These are phyloP conservation scores for Eucalyptus curtisii DNA, from an alignment of 345 rosid species.

Conservation along the genomic window DNA sequence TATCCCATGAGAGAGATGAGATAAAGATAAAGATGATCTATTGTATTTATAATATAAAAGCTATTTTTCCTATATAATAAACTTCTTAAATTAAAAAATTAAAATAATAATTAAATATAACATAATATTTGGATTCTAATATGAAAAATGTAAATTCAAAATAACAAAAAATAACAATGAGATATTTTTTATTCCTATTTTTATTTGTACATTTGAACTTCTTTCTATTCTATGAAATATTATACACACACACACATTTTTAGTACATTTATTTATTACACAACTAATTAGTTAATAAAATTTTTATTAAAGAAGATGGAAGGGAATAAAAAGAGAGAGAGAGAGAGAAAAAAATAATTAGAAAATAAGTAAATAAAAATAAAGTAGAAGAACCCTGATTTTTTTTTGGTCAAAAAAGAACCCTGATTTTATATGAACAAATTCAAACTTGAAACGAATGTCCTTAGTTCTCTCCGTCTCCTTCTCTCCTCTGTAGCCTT, in stretches of 20 bases:
- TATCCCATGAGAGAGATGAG: neutral
- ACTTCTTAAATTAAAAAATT: too few relatives aligned
- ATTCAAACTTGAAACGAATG: neutral
- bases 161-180: neutral
- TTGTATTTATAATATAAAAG: too few relatives aligned
- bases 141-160: too few relatives aligned
- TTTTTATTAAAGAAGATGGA: neutral
- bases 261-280: neutral
- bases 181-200: too few relatives aligned
- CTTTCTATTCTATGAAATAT: too few relatives aligned
- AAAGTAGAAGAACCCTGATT: neutral
- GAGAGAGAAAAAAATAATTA: neutral
- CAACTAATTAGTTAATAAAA: neutral
- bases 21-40: too few relatives aligned
- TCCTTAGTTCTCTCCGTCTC: neutral
- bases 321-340: too few relatives aligned
- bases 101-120: too few relatives aligned
- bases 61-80: too few relatives aligned
- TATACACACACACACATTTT: too few relatives aligned
- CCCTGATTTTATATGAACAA: neutral
- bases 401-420: too few relatives aligned
- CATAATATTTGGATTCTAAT: neutral
- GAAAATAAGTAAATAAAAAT: neutral
- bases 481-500: neutral
- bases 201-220: too few relatives aligned